phyloP scores from a whole-genome alignment of 2,329 filamentous ascomycete species.

The Colletotrichum liaoningense region DNA sequence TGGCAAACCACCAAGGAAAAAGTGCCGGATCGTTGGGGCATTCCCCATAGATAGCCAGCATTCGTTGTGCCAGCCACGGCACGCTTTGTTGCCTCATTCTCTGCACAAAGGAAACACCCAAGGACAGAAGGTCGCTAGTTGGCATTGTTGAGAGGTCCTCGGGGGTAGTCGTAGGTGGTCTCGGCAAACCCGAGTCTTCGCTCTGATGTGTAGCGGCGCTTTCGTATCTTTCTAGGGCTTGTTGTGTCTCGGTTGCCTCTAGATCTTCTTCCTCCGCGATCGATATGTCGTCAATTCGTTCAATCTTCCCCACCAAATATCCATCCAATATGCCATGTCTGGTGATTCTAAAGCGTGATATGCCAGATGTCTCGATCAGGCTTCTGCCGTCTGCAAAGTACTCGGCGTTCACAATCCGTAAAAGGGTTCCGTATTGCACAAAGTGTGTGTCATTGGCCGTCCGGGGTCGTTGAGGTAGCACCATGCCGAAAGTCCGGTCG shows the following conservation, averaged over 20 bases:
- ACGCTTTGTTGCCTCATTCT: constrained; percentile 77
- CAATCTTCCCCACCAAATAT: constrained; percentile 80
- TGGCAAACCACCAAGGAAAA: constrained; percentile 93
- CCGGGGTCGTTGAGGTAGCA: constrained; percentile 72
- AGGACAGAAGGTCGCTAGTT: constrained; percentile 76
- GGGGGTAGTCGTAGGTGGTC: constrained; percentile 29
- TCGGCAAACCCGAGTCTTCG: constrained; percentile 9
- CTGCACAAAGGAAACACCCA: constrained; percentile 74
- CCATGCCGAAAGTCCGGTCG: constrained; percentile 85
- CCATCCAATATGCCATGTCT: constrained; percentile 76
- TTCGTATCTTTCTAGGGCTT: constrained; percentile 21
- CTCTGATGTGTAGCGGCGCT: constrained; percentile 26
- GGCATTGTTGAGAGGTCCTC: constrained; percentile 67
- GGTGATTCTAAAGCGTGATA: constrained; percentile 80
- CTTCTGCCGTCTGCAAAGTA: constrained; percentile 84
- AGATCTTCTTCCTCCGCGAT: constrained; percentile 82
- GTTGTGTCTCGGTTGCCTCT: constrained; percentile 74
- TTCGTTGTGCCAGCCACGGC: constrained; percentile 79
- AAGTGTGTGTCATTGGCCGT: constrained; percentile 57
- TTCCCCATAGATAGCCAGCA: constrained; percentile 80
- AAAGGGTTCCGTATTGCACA: constrained; percentile 79
- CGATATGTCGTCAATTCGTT: constrained; percentile 84
- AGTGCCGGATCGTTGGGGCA: constrained; percentile 79
- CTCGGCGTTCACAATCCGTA: constrained; percentile 80
- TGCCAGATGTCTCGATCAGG: constrained; percentile 80